A percentile compares a stretch with the other conserved stretches of the same genome.
Evolutionary conservation across 140 eudicot species (phyloP).

Genomic region (Senecio squalidus): DNA sequence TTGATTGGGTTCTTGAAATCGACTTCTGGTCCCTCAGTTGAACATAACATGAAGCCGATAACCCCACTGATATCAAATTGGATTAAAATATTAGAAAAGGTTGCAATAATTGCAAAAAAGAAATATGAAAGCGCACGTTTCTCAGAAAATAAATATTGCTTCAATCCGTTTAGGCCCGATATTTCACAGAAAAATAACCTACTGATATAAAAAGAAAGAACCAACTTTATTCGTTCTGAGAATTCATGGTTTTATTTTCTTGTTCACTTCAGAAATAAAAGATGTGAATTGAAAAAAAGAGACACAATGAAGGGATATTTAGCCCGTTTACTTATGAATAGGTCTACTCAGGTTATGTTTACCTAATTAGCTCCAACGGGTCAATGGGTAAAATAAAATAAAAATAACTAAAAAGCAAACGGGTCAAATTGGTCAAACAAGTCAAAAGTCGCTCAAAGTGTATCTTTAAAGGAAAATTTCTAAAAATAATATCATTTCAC

Average conservation of each 20-base stretch:
- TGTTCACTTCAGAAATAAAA: background rate
- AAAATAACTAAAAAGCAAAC: no score
- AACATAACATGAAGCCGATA: constrained; percentile 93
- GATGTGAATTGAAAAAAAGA: background rate
- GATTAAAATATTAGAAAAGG: background rate
- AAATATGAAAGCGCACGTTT: background rate
- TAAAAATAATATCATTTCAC: no score
- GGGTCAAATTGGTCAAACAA: no score
- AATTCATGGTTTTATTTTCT: background rate
- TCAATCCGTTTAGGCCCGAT: no score
- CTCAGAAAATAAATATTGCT: background rate
- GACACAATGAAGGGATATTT: background rate
- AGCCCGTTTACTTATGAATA: background rate
- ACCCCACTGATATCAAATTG: constrained; percentile 60
- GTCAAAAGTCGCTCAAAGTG: no score
- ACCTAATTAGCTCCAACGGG: background rate
- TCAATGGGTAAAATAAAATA: no score
- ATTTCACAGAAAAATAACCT: no score
- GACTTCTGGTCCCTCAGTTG: constrained; percentile 90
- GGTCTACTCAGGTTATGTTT: background rate
- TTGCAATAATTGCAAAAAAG: background rate
- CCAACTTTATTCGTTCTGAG: no score
- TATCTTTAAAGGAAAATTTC: no score
- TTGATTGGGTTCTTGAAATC: constrained; percentile 86
- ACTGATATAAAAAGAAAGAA: no score